Base-by-base conservation (phyloP, 768 basidiomycete genomes). In the Dentipellis sp. region DNA sequence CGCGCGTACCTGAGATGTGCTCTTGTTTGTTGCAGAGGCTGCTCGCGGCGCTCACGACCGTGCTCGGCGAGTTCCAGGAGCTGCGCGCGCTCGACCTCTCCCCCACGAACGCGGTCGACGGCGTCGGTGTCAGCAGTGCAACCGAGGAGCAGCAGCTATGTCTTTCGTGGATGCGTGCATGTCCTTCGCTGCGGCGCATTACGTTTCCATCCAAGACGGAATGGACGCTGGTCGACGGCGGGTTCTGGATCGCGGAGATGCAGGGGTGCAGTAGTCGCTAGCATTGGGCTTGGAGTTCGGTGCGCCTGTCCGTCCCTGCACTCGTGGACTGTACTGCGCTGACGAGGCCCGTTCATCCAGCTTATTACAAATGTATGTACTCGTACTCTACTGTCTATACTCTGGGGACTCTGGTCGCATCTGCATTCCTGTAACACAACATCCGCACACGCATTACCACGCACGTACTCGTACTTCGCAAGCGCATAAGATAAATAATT, bases 51-150 rank as follows among this genome's bases (percentile, higher is more conserved):
- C 74, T 86, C 38, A 78, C 82, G n/a, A 71, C 79, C 52, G 81
- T 82, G 12, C 68, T 83, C 55, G 72, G 69, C 53, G 73, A 75
- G 3, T 82, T 84, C 64, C 68, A 65, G 22, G 71, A 72, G 14
- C 71, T 84, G 56, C 68, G 70, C 29, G 72, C 69, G 58, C 76
- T 86, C 63, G 84, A 85, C 66, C 71, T 86, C 37, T 83, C 83
- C 1, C 79, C 81, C 17, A 84, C 82, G 36, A 70, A 17, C 10
- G 48, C 71, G 53, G 73, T 81, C 14, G 75, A 75, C 58, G 75
- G 75, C 60, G 67, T 72, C 48, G 76, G 72, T 39, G 68, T 71
- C 48, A 64, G 66, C 40, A 64, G 68, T 65, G 71, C 65, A 14
- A 54, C 66, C 40, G 60, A 56, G 29, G 82, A 84, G 62, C 81